Evolutionary conservation across 257 asterid genomes (phyloP).

Genomic region (Solanum megistacrolobum): DNA sequence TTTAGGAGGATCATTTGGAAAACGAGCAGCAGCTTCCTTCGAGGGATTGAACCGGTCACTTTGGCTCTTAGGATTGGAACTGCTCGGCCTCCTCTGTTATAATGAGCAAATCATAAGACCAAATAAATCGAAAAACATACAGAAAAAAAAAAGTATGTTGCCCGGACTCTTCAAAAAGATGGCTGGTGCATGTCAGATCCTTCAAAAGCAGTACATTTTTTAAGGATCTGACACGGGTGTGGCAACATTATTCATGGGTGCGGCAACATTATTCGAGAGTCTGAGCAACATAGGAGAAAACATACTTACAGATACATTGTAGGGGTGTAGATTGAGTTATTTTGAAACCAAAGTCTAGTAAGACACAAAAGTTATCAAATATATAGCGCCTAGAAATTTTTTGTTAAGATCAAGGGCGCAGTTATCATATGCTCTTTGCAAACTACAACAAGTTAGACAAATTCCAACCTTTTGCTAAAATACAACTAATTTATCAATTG

Average conservation of each 20-base stretch:
- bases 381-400: neutral
- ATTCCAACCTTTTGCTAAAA: neutral
- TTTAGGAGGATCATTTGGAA: constrained; percentile 25
- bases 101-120: neutral
- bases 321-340: neutral
- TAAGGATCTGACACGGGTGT: neutral
- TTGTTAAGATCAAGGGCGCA: neutral
- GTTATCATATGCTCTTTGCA: neutral
- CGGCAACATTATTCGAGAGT: neutral
- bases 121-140: neutral
- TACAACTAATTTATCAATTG: neutral
- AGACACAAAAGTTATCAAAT: neutral
- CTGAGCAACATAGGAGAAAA: neutral
- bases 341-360: neutral
- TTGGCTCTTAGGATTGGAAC: constrained; percentile 25
- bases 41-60: constrained; percentile 26
- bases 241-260: neutral
- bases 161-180: neutral
- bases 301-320: neutral
- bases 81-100: constrained; percentile 47
- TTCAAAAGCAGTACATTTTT: neutral
- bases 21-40: constrained; percentile 28
- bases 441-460: neutral
- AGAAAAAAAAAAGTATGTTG: neutral
- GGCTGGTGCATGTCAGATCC: neutral